Percentiles rank a stretch among this genome's conserved stretches.
These are phyloP conservation scores for Rhynchospora pubera DNA, from an alignment of 176 grass and related monocot genomes.

Conservation along the genomic window DNA sequence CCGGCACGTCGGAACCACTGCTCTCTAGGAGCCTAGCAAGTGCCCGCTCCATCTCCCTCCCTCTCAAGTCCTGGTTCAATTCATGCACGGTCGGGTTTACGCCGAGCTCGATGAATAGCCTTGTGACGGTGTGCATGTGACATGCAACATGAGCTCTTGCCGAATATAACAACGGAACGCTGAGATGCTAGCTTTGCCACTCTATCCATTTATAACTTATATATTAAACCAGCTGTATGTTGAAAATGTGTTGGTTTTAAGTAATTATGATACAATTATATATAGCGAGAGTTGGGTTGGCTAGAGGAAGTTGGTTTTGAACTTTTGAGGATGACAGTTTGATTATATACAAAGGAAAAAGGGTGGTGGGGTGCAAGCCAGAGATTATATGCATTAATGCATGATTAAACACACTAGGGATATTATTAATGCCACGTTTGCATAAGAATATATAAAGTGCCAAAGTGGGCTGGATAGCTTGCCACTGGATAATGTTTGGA, in stretches of 20 bases:
- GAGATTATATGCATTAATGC: too few relatives aligned
- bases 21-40: constrained; percentile 12
- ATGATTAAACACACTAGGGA: background rate
- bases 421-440: background rate
- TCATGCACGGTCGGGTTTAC: constrained; percentile 13
- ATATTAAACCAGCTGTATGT: background rate
- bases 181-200: constrained; percentile 23
- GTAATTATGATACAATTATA: background rate
- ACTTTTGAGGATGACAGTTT: background rate
- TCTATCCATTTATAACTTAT: constrained; percentile 20
- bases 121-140: constrained; percentile 19
- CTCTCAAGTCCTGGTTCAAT: constrained; percentile 10
- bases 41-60: constrained; percentile 21
- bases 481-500: background rate
- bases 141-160: constrained; percentile 30
- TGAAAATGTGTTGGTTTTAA: background rate
- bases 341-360: background rate
- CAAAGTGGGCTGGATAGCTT: background rate
- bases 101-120: constrained; percentile 21
- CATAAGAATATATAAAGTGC: too few relatives aligned
- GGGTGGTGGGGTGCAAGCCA: background rate
- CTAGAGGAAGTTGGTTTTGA: background rate
- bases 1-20: background rate
- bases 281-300: background rate
- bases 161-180: constrained; percentile 22